Base-by-base conservation (phyloP, 306 rosid genomes). In the Cucurbita pepo region DNA sequence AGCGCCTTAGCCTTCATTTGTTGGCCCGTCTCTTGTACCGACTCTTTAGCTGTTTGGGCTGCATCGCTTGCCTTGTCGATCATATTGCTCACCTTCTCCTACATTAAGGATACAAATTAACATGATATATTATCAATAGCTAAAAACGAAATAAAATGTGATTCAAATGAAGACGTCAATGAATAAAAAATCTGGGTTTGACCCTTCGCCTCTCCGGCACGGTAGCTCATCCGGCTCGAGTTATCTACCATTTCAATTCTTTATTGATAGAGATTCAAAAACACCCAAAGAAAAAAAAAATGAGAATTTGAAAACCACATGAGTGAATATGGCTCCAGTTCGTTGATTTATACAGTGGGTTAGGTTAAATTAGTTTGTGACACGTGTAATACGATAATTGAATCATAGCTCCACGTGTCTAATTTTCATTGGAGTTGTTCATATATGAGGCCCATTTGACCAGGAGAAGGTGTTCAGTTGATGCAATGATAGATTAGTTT, bases 181-280 rank as follows among this genome's bases (percentile, higher is more conserved):
- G 22, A 12, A 8, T 9, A 47, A 4, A 11, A 8, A 25, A 83
- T 89, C 88, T 89, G 50, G 70, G 89, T 54, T 78, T 82, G 88
- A 77, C 90, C 96, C 72, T 85, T 74, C 76, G 88, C 86, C 84
- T 82, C 83, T 19, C 90, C 92, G 72, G 88, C 90, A 3, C 84
- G 8, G 61, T 72, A 80, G 75, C 78, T 76, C 75, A 79, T 45
- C 71, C 86, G 78, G 62, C 87, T 78, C 5, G 88, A 4, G 34
- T 78, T 81, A 69, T 83, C 52, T 11, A 16, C 87, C 92, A 84
- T 88, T 71, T 56, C 51, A 10, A 2, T 22, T 22, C 25, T 22
- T 21, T 21, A 0, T 22, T 0, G 13, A 48, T 48, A 57, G 9
- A 57, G 63, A 5, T 25, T 22, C 13, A 57, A 57, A 57, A 10